These are phyloP conservation scores for Fusarium illudens DNA, from an alignment of 2,329 filamentous ascomycete species.

Conservation along the genomic window DNA sequence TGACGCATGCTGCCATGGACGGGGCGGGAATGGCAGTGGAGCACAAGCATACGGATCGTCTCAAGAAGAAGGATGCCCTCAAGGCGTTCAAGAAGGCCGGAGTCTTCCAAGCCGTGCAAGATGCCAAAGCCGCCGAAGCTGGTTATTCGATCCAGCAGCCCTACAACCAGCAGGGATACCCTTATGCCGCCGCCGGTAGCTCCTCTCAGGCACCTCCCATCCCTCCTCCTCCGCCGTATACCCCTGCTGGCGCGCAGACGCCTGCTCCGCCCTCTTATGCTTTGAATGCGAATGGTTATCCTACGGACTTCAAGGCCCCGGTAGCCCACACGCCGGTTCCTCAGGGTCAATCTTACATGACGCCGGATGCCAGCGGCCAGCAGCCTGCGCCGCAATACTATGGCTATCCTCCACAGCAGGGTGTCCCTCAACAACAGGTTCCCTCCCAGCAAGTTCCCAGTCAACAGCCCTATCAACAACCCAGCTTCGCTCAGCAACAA, in stretches of 20 bases:
- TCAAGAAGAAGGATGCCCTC: conserved; percentile 47
- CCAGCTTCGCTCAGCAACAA: no score
- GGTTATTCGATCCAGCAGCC: conserved; percentile 30
- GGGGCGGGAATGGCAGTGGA: conserved; percentile 48
- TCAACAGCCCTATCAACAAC: not conserved
- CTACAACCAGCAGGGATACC: conserved; percentile 23
- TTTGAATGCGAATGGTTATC: not conserved
- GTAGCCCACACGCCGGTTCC: not conserved
- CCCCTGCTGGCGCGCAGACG: not conserved
- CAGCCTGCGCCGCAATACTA: conserved; percentile 1
- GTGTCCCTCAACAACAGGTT: not conserved
- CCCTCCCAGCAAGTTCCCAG: not conserved
- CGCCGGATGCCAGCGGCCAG: not conserved
- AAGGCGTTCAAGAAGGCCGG: conserved; percentile 47
- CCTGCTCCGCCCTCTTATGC: not conserved
- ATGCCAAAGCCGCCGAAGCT: conserved; percentile 43
- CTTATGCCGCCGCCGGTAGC: not conserved
- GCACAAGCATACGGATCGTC: conserved; percentile 46
- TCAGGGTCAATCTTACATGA: not conserved
- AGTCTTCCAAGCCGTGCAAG: conserved; percentile 44
- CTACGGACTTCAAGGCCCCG: conserved; percentile 13
- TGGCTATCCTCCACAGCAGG: not conserved
- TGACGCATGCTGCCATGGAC: conserved; percentile 49
- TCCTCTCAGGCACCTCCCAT: conserved; percentile 4
- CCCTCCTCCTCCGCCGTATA: conserved; percentile 31